Base-by-base conservation (phyloP, 176 grass and related monocot species). In the Carex parvula region DNA sequence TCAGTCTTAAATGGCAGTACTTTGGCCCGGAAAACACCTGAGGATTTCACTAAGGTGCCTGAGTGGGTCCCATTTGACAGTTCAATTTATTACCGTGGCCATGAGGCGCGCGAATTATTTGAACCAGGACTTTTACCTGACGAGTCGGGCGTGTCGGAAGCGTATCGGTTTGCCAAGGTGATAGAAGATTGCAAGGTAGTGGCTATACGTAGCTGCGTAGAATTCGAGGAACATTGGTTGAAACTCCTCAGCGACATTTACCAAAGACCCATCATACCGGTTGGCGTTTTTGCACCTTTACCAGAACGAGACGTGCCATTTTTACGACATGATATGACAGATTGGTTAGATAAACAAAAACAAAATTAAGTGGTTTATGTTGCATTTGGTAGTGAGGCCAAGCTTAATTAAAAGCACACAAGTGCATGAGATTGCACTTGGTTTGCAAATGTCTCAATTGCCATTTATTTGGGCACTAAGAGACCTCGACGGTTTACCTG, bases 381-480 rank as follows among this genome's bases (percentile, higher is more conserved):
- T n/a, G 90, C 93, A 14, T 91, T 95, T 68, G 90, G 93, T 35
- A 95, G 89, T 42, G 93, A 92, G 76, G 93, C 33, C 8, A 92
- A 86, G 83, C 88, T 91, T 78, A n/a, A n/a, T n/a, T n/a, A 86
- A 2, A 16, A 54, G 63, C 39, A 32, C 66, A 17, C 90, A 92
- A 54, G 64, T 88, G 76, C 79, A 50, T 3, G 78, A 87, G 17
- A 82, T 95, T 9, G 91, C 91, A 1, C 79, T 89, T 62, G 91
- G 93, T 29, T 67, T 92, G 62, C 82, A 96, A 85, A 30, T 66
- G 17, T 93, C 85, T 26, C 8, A 57, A 60, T 24, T 93, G 69
- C 91, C 89, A 4, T 91, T 96, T 87, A 69, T 96, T 75, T 96
- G 89, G 89, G 93, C 89, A 5, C 62, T 88, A 60, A 88, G 91